These are phyloP conservation scores for Chrysanthemum lavandulifolium DNA, from an alignment of 129 eudicot genomes.

Conservation along the genomic window DNA sequence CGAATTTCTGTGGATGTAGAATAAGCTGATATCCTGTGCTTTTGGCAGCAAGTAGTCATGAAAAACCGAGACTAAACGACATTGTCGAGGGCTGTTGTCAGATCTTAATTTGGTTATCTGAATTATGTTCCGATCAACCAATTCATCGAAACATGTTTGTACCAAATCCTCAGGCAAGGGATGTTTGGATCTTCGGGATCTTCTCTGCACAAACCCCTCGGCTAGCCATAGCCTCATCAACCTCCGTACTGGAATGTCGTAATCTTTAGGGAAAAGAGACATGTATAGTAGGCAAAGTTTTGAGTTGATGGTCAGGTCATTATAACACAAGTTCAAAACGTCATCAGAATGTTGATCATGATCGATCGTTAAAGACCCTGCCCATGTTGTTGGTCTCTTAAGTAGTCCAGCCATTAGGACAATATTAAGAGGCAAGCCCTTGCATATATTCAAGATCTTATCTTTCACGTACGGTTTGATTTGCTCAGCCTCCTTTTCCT, in stretches of 20 bases:
- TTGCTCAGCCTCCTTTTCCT: slow-evolving; percentile 22
- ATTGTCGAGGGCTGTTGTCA: slow-evolving; percentile 51
- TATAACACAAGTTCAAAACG: slow-evolving; percentile 34
- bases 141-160: slow-evolving; percentile 37
- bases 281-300: slow-evolving; percentile 52
- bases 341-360: slow-evolving; percentile 8
- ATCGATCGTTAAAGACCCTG: slow-evolving; percentile 13
- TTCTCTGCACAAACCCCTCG: slow-evolving; percentile 50
- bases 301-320: slow-evolving; percentile 20
- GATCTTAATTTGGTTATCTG: slow-evolving; percentile 52
- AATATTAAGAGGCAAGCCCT: slow-evolving; percentile 37
- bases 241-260: slow-evolving; percentile 51
- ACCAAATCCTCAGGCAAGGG: slow-evolving; percentile 41
- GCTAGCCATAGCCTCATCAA: slow-evolving; percentile 55
- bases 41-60: slow-evolving; percentile 45
- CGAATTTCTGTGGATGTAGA: slow-evolving; percentile 36
- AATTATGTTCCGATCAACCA: slow-evolving; percentile 45
- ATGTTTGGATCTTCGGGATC: neutral
- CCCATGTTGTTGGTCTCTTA: slow-evolving; percentile 20
- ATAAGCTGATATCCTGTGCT: slow-evolving; percentile 47
- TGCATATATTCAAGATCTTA: slow-evolving; percentile 32
- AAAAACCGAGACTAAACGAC: slow-evolving; percentile 45
- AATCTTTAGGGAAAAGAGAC: slow-evolving; percentile 49
- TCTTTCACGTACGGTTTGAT: neutral
- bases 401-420: slow-evolving; percentile 40